Conservation (phyloP, 495 filamentous ascomycete genomes). For the Pseudoneurospora amorphoporcata region DNA sequence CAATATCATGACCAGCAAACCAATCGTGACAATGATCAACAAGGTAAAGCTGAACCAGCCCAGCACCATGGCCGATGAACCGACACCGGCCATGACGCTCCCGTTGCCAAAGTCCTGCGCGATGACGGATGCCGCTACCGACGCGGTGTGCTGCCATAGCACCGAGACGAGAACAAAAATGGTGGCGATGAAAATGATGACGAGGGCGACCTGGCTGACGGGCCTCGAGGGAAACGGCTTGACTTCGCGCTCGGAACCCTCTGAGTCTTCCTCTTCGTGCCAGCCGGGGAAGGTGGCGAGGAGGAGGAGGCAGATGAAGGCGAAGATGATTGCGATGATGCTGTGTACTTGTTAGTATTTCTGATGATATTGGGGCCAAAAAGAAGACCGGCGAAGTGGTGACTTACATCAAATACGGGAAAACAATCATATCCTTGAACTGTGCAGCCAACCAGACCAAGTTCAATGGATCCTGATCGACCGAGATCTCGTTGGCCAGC, state of each 20-base stretch:
- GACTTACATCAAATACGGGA: conserved; percentile 61
- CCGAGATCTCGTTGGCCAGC: conserved; percentile 54
- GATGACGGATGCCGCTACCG: conserved; percentile 84
- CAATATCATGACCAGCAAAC: conserved; percentile 88
- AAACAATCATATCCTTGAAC: conserved; percentile 75
- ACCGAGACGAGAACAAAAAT: conserved; percentile 71
- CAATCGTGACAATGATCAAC: conserved; percentile 88
- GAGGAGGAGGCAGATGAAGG: conserved; percentile 63
- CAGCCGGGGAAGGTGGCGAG: conserved; percentile 75
- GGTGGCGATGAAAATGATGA: conserved; percentile 68
- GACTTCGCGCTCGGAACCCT: conserved; percentile 57
- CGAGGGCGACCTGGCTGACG: conserved; percentile 63
- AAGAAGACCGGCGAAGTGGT: neutral
- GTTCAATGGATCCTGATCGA: conserved; percentile 71
- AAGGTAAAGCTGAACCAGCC: conserved; percentile 94
- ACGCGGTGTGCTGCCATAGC: conserved; percentile 80
- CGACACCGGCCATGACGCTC: conserved; percentile 77
- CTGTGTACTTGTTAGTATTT: conserved; percentile 21
- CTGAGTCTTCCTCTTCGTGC: conserved; percentile 60
- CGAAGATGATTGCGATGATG: conserved; percentile 75
- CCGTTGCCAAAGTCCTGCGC: conserved; percentile 95
- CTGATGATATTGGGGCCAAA: neutral
- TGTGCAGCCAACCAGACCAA: conserved; percentile 69
- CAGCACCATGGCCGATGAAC: conserved; percentile 85
- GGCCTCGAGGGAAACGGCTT: conserved; percentile 71